Percentiles rank a stretch among this genome's conserved stretches.
phyloP scores from a whole-genome alignment of 1,284 basidiomycete species.

The Abortiporus biennis region DNA sequence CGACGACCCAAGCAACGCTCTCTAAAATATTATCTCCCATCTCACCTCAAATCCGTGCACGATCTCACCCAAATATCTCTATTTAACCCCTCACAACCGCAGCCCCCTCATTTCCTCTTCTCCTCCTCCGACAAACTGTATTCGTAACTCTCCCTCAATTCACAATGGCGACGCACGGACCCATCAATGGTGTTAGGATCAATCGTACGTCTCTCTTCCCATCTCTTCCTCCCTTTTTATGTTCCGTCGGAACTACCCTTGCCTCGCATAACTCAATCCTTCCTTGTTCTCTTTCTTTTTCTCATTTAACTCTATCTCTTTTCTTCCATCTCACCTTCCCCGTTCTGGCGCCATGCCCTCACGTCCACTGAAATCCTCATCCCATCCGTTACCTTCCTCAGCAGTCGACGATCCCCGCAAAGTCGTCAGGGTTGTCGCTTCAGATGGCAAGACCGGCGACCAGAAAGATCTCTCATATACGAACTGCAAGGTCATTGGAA shows the following conservation, averaged over 20 bases:
- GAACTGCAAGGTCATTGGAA: conserved; percentile 97
- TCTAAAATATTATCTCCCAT: no score
- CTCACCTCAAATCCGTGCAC: conserved; percentile 9
- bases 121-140: conserved; percentile 18
- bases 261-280: no score
- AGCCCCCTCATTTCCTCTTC: conserved; percentile 3
- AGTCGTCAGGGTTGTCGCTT: conserved; percentile 91
- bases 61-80: conserved; percentile 3
- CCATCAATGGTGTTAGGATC: conserved; percentile 89
- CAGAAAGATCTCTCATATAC: conserved; percentile 90
- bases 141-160: conserved; percentile 18
- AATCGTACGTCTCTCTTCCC: conserved; percentile 58
- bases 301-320: conserved; percentile 7
- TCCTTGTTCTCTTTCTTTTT: conserved; percentile 16
- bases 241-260: conserved; percentile 14
- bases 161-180: conserved; percentile 68
- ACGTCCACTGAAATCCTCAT: conserved; percentile 8
- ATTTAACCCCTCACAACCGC: not conserved
- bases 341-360: conserved; percentile 10
- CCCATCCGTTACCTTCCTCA: conserved; percentile 23
- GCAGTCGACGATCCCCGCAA: conserved; percentile 93
- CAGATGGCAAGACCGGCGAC: conserved; percentile 90
- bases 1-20: no score
- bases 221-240: conserved; percentile 8
- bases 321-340: conserved; percentile 17